These are phyloP conservation scores for Hanseniaspora lindneri DNA, from an alignment of 805 yeast genomes.

Conservation along the genomic window DNA sequence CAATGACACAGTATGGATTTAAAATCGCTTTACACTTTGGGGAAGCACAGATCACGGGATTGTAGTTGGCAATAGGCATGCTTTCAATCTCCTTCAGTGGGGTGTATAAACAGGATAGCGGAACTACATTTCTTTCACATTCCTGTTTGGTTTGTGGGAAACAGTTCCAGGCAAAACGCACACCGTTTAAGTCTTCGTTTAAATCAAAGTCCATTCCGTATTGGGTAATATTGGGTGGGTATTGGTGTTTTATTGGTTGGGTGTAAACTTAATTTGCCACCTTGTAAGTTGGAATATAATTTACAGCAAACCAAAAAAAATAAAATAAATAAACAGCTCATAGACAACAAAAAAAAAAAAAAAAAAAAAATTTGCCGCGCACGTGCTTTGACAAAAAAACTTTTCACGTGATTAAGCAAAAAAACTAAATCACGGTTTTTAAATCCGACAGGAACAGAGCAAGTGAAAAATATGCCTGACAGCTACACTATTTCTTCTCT, in stretches of 20 bases:
- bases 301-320: too few species aligned
- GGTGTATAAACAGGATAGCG: slow-evolving; percentile 89
- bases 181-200: slow-evolving; percentile 60
- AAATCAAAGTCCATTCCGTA: slow-evolving; percentile 40
- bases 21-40: slow-evolving; percentile 71
- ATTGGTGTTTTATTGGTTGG: neutral
- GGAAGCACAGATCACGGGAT: slow-evolving; percentile 68
- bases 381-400: too few species aligned
- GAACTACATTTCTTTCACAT: slow-evolving; percentile 83
- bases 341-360: too few species aligned
- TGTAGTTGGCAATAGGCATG: slow-evolving; percentile 67
- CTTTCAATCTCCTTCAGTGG: slow-evolving; percentile 75
- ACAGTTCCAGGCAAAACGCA: slow-evolving; percentile 68
- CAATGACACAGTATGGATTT: slow-evolving; percentile 78
- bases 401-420: too few species aligned
- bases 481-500: too few species aligned
- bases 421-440: too few species aligned
- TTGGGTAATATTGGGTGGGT: neutral
- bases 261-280: too few species aligned
- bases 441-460: too few species aligned
- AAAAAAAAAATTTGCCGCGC: too few species aligned
- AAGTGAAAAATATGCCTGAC: too few species aligned
- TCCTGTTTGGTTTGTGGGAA: slow-evolving; percentile 83
- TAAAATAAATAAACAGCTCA: too few species aligned
- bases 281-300: too few species aligned